Percentiles rank a stretch among this genome's conserved stretches.
These are phyloP conservation scores for Schwanniomyces sp. DNA, from an alignment of 805 yeast species.

Conservation along the genomic window DNA sequence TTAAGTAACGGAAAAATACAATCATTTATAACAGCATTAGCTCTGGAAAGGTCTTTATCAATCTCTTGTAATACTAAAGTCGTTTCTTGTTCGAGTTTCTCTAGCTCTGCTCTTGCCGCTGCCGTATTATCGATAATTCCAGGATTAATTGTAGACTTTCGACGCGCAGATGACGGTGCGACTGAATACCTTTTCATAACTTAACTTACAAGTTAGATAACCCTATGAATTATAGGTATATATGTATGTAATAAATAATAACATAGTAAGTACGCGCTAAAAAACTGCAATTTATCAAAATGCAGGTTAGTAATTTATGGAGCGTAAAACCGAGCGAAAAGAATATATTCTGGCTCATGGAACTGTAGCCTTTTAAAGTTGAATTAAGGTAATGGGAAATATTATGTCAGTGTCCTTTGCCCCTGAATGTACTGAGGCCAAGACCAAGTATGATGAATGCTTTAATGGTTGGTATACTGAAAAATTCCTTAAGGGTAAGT, in stretches of 20 bases:
- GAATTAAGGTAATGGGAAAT: slow-evolving; percentile 34
- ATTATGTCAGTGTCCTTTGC: slow-evolving; percentile 76
- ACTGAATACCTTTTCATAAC: slow-evolving; percentile 35
- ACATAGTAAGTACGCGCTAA: background rate
- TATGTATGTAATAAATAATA: background rate
- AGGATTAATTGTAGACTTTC: slow-evolving; percentile 24
- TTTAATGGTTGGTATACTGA: slow-evolving; percentile 96
- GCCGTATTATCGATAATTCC: slow-evolving; percentile 9
- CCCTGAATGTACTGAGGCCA: slow-evolving; percentile 90
- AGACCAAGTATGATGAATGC: slow-evolving; percentile 86
- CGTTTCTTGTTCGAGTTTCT: slow-evolving; percentile 75
- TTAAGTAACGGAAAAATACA: slow-evolving; percentile 67
- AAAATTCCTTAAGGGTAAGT: slow-evolving; percentile 57
- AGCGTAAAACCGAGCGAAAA: background rate
- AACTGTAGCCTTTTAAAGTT: background rate
- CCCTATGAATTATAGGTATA: background rate
- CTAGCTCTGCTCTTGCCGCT: slow-evolving; percentile 41
- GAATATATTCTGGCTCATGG: background rate
- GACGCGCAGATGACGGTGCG: slow-evolving; percentile 31
- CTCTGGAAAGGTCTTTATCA: slow-evolving; percentile 67
- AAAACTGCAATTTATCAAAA: background rate
- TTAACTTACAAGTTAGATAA: background rate
- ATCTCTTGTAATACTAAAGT: slow-evolving; percentile 76
- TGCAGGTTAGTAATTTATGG: background rate
- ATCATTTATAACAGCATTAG: slow-evolving; percentile 68